A percentile compares a stretch with the other conserved stretches of the same genome.
These are phyloP conservation scores for Colletotrichum phormii DNA, from an alignment of 2,329 filamentous ascomycete genomes.

Conservation along the genomic window DNA sequence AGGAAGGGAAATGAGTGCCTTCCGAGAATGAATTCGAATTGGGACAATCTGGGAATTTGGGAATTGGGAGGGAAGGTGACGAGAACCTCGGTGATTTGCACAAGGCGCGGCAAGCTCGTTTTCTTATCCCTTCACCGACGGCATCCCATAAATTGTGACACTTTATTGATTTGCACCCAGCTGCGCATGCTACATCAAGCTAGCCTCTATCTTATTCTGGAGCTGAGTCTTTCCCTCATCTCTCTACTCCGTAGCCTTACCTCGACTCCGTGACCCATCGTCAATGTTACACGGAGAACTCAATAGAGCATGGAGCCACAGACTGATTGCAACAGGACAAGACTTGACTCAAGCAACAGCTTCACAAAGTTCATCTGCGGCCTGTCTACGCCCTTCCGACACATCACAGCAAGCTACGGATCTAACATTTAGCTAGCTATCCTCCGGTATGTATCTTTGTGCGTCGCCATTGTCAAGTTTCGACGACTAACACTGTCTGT, in stretches of 20 bases:
- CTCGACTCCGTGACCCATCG: conserved; percentile 16
- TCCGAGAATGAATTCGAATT: conserved; percentile 5
- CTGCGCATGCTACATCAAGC: conserved; percentile 7
- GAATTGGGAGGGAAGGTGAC: neutral
- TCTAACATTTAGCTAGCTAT: neutral
- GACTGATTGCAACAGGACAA: neutral
- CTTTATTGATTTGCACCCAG: neutral
- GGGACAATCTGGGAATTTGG: neutral
- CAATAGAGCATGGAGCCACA: conserved; percentile 6
- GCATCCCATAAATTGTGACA: neutral
- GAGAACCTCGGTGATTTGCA: conserved; percentile 19
- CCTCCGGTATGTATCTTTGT: neutral
- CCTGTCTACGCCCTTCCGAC: neutral
- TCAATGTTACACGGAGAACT: conserved; percentile 20
- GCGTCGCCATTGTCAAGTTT: neutral
- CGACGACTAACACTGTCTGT: neutral
- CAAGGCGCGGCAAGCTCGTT: neutral
- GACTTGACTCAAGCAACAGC: conserved; percentile 13
- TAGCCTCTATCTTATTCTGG: neutral
- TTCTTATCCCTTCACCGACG: conserved; percentile 6
- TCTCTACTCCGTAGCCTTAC: neutral
- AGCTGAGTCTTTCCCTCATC: neutral
- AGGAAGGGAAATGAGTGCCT: conserved; percentile 1
- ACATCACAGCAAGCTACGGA: neutral
- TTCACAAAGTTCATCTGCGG: neutral